Percentiles rank a stretch among this genome's conserved stretches.
Conservation (phyloP, 352 stramenopile genomes). For the Globisporangium apiculatum region DNA sequence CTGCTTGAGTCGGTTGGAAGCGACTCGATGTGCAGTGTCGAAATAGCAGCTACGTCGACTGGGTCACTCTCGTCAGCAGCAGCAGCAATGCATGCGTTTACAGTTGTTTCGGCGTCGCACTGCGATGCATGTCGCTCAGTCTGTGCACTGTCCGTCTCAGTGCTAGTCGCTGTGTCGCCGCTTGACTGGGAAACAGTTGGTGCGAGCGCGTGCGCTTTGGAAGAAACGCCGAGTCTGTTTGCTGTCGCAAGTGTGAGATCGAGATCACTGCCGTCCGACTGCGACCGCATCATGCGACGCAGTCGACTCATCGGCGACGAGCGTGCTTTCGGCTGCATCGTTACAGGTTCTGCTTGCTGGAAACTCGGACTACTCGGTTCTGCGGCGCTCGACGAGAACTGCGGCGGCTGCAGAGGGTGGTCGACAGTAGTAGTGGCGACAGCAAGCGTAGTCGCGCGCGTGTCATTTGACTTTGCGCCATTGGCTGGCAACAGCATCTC, state of each 20-base stretch:
- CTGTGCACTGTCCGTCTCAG: too few species aligned
- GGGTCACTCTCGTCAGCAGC: too few species aligned
- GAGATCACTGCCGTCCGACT: constrained; percentile 18
- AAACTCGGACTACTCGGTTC: constrained; percentile 1
- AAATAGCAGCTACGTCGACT: too few species aligned
- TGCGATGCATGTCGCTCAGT: too few species aligned
- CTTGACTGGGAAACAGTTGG: too few species aligned
- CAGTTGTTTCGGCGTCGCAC: too few species aligned
- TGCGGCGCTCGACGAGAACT: not conserved
- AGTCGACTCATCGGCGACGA: constrained; percentile 15
- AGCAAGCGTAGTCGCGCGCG: not conserved
- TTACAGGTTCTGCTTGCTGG: not conserved
- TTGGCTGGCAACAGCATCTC: too few species aligned
- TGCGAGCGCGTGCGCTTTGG: not conserved
- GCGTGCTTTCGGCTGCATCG: not conserved
- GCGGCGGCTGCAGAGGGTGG: too few species aligned
- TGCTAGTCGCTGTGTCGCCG: too few species aligned
- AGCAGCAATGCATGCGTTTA: too few species aligned
- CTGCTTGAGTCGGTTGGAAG: too few species aligned
- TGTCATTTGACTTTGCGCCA: not conserved
- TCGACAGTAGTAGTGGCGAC: not conserved
- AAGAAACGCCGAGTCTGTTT: constrained; percentile 1
- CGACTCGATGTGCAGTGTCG: too few species aligned
- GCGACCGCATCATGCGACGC: constrained; percentile 21
- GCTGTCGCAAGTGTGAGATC: not conserved